Evolutionary conservation across 805 yeast genomes (phyloP).

Genomic region (Priceomyces melissophilus): DNA sequence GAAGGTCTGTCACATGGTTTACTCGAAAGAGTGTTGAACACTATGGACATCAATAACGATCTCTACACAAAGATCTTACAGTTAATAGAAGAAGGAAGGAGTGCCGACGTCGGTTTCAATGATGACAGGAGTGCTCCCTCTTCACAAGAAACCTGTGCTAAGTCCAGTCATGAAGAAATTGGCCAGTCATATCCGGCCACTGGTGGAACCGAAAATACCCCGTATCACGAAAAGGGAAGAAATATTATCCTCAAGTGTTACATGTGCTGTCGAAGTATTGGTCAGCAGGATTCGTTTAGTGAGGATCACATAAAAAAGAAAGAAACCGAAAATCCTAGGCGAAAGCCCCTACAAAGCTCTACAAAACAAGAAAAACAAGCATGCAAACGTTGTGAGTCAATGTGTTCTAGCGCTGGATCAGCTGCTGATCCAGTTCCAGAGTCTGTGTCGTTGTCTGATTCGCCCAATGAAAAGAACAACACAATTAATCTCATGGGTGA

Average conservation of each 20-base stretch:
- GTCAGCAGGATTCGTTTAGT: constrained; percentile 2
- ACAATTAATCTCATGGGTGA: constrained; percentile 29
- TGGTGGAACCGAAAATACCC: background rate
- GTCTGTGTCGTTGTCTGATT: background rate
- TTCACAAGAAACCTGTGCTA: too few relatives aligned
- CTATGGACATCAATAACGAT: constrained; percentile 6
- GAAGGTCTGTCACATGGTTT: background rate
- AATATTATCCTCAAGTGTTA: constrained; percentile 14
- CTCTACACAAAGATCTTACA: constrained; percentile 5
- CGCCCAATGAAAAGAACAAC: constrained; percentile 8
- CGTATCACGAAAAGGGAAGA: constrained; percentile 1
- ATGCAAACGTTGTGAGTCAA: background rate
- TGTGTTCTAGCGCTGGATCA: background rate
- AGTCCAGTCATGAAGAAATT: background rate
- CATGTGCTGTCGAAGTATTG: constrained; percentile 11
- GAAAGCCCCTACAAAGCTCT: constrained; percentile 6
- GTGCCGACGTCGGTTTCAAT: background rate
- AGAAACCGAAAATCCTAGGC: background rate
- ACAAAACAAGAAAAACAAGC: background rate
- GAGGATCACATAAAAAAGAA: too few relatives aligned
- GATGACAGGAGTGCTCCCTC: background rate
- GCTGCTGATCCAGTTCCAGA: background rate
- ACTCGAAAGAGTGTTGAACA: constrained; percentile 2
- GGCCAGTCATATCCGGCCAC: background rate
- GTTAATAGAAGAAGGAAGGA: constrained; percentile 1